These are phyloP conservation scores for Mimosa pudica DNA, from an alignment of 306 rosid genomes.

Conservation along the genomic window DNA sequence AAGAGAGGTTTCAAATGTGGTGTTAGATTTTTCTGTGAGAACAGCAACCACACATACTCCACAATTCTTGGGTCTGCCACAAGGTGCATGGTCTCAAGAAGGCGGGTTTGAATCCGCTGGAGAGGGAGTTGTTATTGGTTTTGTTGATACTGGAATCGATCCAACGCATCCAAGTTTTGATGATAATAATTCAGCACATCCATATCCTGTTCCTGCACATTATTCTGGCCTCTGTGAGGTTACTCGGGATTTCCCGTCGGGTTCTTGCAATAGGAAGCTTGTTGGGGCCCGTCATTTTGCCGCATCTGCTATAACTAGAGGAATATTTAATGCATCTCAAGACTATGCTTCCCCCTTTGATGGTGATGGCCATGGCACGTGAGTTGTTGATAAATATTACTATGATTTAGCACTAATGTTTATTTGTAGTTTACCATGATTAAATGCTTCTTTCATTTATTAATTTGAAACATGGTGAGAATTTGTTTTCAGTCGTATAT, in stretches of 20 bases:
- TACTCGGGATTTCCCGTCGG: slow-evolving; percentile 93
- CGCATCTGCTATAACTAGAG: slow-evolving; percentile 95
- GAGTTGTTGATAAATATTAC: slow-evolving; percentile 47
- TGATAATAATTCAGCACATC: slow-evolving; percentile 48
- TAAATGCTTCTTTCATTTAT: slow-evolving; percentile 6
- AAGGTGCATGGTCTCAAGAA: slow-evolving; percentile 83
- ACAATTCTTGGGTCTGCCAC: slow-evolving; percentile 88
- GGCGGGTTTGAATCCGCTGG: slow-evolving; percentile 93
- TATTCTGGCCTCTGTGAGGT: slow-evolving; percentile 95
- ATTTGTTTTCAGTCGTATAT: background rate
- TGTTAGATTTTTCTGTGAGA: slow-evolving; percentile 85
- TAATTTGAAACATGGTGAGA: background rate
- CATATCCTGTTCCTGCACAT: slow-evolving; percentile 82
- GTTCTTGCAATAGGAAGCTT: slow-evolving; percentile 97
- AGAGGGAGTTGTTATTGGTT: slow-evolving; percentile 88
- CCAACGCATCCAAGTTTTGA: slow-evolving; percentile 87
- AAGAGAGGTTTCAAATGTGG: slow-evolving; percentile 81
- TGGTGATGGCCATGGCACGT: slow-evolving; percentile 99
- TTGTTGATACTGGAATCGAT: slow-evolving; percentile 93
- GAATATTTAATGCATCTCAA: slow-evolving; percentile 79
- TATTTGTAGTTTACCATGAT: slow-evolving; percentile 13
- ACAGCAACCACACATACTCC: slow-evolving; percentile 98
- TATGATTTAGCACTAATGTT: background rate
- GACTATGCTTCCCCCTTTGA: slow-evolving; percentile 98
- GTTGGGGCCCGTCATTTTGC: slow-evolving; percentile 98